phyloP scores from a whole-genome alignment of 2,329 filamentous ascomycete genomes.

The Aplosporella prunicola region DNA sequence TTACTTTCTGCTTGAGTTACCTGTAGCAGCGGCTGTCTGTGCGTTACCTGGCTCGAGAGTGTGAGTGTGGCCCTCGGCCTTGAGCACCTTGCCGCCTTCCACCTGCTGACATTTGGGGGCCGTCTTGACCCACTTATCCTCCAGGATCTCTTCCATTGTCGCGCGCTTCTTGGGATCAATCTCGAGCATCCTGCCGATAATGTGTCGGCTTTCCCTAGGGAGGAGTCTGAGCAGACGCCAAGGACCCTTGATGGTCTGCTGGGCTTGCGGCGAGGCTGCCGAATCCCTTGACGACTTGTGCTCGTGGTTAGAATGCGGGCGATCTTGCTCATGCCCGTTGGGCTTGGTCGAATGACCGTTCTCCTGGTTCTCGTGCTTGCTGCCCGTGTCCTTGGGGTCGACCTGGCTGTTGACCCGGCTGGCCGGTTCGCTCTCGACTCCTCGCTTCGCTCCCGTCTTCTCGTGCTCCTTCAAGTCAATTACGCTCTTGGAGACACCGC shows the following conservation, averaged over 20 bases:
- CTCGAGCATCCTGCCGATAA: conserved; percentile 87
- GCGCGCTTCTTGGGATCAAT: conserved; percentile 76
- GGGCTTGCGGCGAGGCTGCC: conserved; percentile 47
- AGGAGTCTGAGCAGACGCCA: conserved; percentile 82
- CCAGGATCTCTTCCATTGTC: conserved; percentile 73
- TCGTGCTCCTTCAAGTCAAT: conserved; percentile 19
- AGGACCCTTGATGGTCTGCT: conserved; percentile 71
- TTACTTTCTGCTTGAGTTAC: conserved; percentile 16
- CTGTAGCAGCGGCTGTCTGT: conserved; percentile 16
- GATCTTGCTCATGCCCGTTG: conserved; percentile 15
- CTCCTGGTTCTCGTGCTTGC: conserved; percentile 22
- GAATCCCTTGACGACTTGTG: too few relatives aligned
- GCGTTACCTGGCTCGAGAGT: conserved; percentile 63
- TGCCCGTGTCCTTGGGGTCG: conserved; percentile 15
- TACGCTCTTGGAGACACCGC: conserved; percentile 26
- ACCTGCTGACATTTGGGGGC: conserved; percentile 76
- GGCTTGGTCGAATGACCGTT: conserved; percentile 5
- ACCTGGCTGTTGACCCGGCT: conserved; percentile 28
- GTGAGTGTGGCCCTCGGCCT: conserved; percentile 70
- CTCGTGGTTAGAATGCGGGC: conserved; percentile 5
- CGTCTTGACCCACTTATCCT: conserved; percentile 82
- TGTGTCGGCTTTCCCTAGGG: conserved; percentile 79
- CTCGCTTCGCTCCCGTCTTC: conserved; percentile 11
- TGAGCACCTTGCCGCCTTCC: conserved; percentile 61
- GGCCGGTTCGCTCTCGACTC: conserved; percentile 30